phyloP scores from a whole-genome alignment of 108 stramenopile species.

The Seminavis robusta region DNA sequence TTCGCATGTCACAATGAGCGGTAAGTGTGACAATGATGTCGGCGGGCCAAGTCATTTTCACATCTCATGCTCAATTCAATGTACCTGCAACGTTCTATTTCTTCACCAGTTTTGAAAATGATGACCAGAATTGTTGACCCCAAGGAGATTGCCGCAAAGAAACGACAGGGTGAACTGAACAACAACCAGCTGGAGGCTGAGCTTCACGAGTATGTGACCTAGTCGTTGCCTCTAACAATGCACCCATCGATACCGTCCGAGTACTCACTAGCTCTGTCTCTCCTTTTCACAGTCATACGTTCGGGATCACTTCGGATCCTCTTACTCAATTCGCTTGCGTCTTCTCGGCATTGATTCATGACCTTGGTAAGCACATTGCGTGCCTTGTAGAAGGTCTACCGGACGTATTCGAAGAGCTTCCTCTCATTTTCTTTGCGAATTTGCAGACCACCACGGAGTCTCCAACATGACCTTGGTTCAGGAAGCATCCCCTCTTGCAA shows the following conservation, averaged over 20 bases:
- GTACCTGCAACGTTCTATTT: slow-evolving; percentile 1
- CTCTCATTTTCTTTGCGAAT: too few species aligned
- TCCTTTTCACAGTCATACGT: too few species aligned
- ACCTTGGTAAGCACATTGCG: too few species aligned
- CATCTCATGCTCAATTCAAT: slow-evolving; percentile 22
- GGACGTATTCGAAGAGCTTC: too few species aligned
- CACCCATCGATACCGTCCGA: too few species aligned
- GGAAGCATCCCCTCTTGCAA: slow-evolving; percentile 8
- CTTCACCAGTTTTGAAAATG: not conserved
- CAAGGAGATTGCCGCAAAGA: not conserved
- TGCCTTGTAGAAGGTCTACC: too few species aligned
- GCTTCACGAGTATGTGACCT: not conserved
- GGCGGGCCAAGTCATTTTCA: slow-evolving; percentile 17
- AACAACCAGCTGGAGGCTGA: not conserved
- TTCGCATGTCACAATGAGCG: slow-evolving; percentile 19
- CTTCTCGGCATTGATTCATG: slow-evolving; percentile 26
- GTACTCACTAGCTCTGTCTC: too few species aligned
- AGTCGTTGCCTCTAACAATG: too few species aligned
- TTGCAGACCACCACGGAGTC: slow-evolving; percentile 26
- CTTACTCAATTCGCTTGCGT: slow-evolving; percentile 22
- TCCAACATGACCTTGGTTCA: slow-evolving; percentile 20
- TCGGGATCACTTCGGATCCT: too few species aligned
- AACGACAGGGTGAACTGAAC: not conserved
- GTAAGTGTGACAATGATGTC: too few species aligned
- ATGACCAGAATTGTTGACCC: not conserved